These are phyloP conservation scores for Colletotrichum karsti DNA, from an alignment of 2,329 filamentous ascomycete species.

Conservation along the genomic window DNA sequence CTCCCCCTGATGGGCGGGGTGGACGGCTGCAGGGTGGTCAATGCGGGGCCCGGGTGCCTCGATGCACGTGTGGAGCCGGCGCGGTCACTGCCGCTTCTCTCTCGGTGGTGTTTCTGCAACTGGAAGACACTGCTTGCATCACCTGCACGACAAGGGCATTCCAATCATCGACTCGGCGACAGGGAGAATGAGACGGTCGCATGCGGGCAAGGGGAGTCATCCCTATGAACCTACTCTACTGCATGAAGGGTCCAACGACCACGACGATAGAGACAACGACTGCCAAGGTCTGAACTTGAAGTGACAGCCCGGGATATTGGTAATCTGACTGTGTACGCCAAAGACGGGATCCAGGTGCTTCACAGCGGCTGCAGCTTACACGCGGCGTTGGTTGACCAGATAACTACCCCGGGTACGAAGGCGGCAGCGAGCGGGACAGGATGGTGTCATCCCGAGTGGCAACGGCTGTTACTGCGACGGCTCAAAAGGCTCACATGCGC, in stretches of 20 bases:
- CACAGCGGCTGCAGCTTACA: not conserved
- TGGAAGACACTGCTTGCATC: not conserved
- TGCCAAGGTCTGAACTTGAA: slow-evolving; percentile 7
- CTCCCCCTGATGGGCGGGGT: slow-evolving; percentile 22
- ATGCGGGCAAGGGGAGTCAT: not conserved
- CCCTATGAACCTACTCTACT: not conserved
- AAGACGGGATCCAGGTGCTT: not conserved
- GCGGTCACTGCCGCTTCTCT: slow-evolving; percentile 5
- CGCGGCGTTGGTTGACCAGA: not conserved
- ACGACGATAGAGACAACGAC: no score
- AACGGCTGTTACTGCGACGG: not conserved
- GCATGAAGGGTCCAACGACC: slow-evolving; percentile 18
- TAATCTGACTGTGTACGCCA: not conserved
- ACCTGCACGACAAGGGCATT: not conserved
- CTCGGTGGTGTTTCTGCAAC: not conserved
- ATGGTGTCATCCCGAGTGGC: not conserved
- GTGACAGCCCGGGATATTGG: not conserved
- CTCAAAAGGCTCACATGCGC: not conserved
- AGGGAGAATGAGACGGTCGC: not conserved
- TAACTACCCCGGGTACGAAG: not conserved
- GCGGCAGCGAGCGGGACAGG: not conserved
- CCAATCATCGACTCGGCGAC: not conserved
- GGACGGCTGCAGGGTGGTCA: slow-evolving; percentile 24
- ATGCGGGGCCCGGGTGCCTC: slow-evolving; percentile 7
- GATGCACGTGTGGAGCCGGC: slow-evolving; percentile 1